Evolutionary conservation across 208 protist genomes (phyloP).

Genomic region (Leishmania braziliensis): DNA sequence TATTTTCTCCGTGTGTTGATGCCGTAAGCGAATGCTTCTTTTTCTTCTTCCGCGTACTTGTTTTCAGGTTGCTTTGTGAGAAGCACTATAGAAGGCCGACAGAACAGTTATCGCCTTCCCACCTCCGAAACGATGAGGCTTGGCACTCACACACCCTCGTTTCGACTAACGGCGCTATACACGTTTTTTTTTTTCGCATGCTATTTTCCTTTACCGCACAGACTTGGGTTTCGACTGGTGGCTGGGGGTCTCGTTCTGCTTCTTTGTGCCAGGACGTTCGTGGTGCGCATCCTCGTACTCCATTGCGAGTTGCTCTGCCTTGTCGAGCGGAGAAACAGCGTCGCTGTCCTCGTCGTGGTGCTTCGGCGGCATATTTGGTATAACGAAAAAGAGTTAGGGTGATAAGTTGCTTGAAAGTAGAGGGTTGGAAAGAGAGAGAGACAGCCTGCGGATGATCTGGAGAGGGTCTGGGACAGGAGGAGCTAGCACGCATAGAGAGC

Average conservation of each 20-base stretch:
- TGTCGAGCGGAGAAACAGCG: constrained; percentile 72
- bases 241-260: constrained; percentile 64
- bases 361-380: constrained; percentile 43
- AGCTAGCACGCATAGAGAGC: background rate
- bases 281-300: constrained; percentile 83
- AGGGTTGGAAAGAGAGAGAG: constrained; percentile 9
- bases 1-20: background rate
- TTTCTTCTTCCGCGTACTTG: background rate
- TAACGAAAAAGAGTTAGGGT: too few relatives aligned
- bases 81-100: background rate
- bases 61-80: background rate
- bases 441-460: background rate
- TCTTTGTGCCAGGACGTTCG: constrained; percentile 77
- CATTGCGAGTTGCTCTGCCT: constrained; percentile 69
- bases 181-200: background rate
- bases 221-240: constrained; percentile 86
- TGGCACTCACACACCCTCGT: background rate
- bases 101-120: background rate
- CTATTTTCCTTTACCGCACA: constrained; percentile 49
- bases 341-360: constrained; percentile 50
- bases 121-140: background rate
- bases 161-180: background rate
- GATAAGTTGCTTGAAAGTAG: background rate
- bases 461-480: background rate
- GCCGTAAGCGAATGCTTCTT: background rate